Base-by-base conservation (phyloP, 345 rosid species). In the Eucalyptus marginata region DNA sequence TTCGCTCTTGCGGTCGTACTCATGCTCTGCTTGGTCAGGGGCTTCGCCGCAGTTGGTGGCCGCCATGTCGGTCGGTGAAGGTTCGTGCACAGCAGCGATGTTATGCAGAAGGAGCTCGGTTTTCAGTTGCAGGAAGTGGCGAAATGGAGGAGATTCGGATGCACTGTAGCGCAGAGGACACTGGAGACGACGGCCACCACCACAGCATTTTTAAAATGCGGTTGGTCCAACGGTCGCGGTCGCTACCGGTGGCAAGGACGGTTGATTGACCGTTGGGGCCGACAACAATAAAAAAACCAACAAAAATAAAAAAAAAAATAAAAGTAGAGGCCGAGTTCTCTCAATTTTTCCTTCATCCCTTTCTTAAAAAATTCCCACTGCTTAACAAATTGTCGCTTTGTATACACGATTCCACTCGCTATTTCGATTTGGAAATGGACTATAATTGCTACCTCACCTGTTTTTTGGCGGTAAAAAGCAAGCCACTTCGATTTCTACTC, bases 1-100 rank as follows among this genome's bases (percentile, higher is more conserved):
- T 64, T 91, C 91, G n/a, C 92, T 91, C 86, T 87, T 18, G 3
- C 90, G 86, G 84, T 93, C 90, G n/a, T 83, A 88, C 7, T 88
- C 49, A 20, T 36, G 44, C 49, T 59, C 80, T 46, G 40, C 31
- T 62, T 64, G 68, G 31, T 10, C 31, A 12, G 68, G 68, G 68
- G 68, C 68, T 27, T 27, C 33, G 16, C 14, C 68, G 4, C 16
- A 27, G 31, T 6, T 27, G 68, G 31, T 27, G 31, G 68, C 14
- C 31, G 31, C 68, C 68, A 59, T 59, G 68, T 59, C 31, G 68
- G 31, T 27, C 1, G 15, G 68, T 4, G 31, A 59, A 59, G n/a
- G 68, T 27, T 27, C 68, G 62, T 2, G 68, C 14, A 13, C 31
- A 1, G 2, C 31, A 12, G 68, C 31, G 68, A 59, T 59, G 68